Base-by-base conservation (phyloP, 257 asterid species). In the Dorcoceras hygrometricum region DNA sequence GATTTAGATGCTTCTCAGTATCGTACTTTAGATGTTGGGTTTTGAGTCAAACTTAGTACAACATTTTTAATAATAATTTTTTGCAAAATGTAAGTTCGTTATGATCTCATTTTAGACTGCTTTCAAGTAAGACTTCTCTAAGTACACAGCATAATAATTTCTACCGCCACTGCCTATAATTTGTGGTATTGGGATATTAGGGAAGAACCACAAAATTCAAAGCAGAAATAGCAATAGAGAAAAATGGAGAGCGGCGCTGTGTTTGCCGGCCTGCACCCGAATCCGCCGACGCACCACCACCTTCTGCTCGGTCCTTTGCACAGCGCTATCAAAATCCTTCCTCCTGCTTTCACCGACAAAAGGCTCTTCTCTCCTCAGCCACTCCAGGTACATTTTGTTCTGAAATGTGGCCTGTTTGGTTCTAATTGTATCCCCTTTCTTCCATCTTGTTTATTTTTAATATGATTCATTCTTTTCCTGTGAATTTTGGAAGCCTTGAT, bases 161-260 rank as follows among this genome's bases (percentile, higher is more conserved):
- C 9, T 29, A n/a, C 16, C 10, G 46, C 46, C 46, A 39, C 19
- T 4, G 6, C 14, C 4, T 39, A 39, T 39, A 39, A 39, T 39
- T 39, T 39, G 50, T 39, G 50, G 50, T 14, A 19, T 9, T 2
- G 46, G 3, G 11, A 7, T 8, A 8, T 10, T 34, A 34, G 16
- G 16, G 0, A 34, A 34, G 4, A 10, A 34, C 46, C 4, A 34
- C 51, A 12, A 39, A 39, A 3, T 39, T 34, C 6, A 46, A 2
- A 39, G 22, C 20, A 31, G 8, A 31, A 31, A n/a, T n/a, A n/a
- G n/a, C 8, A 31, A 31, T 8, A 10, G 53, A 61, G 36, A 76
- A 72, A 66, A 54, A 80, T 84, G 89, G 87, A 77, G 69, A 75
- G 77, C 85, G 83, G 82, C 80, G 85, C 79, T 34, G 76, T 73